Percentiles rank a stretch among this genome's conserved stretches.
These are phyloP conservation scores for Aspergillus fumigatus DNA, from an alignment of 2,329 filamentous ascomycete species.

Conservation along the genomic window DNA sequence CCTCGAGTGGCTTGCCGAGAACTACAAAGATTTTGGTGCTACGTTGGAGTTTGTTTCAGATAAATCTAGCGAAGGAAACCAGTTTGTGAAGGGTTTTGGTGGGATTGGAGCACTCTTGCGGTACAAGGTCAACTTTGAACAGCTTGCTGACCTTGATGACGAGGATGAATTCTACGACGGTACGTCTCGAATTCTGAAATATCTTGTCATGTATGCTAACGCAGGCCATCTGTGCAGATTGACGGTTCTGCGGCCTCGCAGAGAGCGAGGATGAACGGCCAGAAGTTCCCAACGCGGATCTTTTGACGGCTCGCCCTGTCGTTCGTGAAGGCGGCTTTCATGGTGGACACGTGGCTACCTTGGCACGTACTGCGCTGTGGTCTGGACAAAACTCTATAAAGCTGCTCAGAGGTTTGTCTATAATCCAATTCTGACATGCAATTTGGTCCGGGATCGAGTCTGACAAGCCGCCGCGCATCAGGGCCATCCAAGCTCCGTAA, in stretches of 20 bases:
- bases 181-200: constrained; percentile 22
- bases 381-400: constrained; percentile 32
- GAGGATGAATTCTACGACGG: constrained; percentile 89
- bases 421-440: background rate
- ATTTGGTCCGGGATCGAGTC: background rate
- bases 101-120: constrained; percentile 95
- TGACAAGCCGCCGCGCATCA: constrained; percentile 8
- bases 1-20: constrained; percentile 99
- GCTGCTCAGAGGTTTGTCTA: constrained; percentile 35
- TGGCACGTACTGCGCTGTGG: constrained; percentile 26
- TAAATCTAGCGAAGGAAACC: constrained; percentile 94
- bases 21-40: constrained; percentile 97
- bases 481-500: constrained; percentile 44
- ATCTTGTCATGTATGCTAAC: constrained; percentile 1
- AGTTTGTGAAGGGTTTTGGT: constrained; percentile 99
- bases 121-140: constrained; percentile 99
- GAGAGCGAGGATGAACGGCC: constrained; percentile 77
- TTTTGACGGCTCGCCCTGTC: constrained; percentile 52
- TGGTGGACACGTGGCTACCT: constrained; percentile 29
- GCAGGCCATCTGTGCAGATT: constrained; percentile 54
- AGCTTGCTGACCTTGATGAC: constrained; percentile 85
- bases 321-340: constrained; percentile 32
- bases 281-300: constrained; percentile 49
- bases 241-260: constrained; percentile 85
- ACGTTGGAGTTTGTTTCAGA: constrained; percentile 96